Conservation (phyloP, 305 asterid species). For the Fraxinus angustifolia region DNA sequence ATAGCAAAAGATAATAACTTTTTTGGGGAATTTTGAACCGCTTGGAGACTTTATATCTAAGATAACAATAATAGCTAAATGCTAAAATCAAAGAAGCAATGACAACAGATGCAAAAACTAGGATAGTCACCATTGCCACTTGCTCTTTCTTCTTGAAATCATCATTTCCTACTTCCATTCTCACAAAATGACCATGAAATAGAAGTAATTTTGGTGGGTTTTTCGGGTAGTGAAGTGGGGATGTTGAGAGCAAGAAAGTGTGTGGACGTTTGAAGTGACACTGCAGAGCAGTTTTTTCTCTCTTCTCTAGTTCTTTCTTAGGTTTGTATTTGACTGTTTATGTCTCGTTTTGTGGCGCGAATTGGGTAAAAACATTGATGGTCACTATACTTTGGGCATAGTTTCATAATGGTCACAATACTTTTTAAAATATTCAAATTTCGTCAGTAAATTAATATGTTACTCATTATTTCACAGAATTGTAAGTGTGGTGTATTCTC, state of each 20-base stretch:
- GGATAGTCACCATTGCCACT: constrained; percentile 38
- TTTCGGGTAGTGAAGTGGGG: background rate
- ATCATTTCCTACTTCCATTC: constrained; percentile 53
- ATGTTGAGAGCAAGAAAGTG: constrained; percentile 2
- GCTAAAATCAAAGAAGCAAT: constrained; percentile 57
- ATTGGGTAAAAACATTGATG: constrained; percentile 16
- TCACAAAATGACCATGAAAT: background rate
- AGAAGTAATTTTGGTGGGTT: background rate
- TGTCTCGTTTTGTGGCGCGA: constrained; percentile 39
- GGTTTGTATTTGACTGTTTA: constrained; percentile 9
- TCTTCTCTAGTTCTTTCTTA: constrained; percentile 16
- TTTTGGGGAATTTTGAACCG: constrained; percentile 41
- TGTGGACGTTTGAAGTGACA: constrained; percentile 16
- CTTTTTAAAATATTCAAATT: background rate
- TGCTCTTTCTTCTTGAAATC: constrained; percentile 58
- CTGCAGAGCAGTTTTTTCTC: constrained; percentile 17
- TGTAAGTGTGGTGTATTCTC: background rate
- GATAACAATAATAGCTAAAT: constrained; percentile 64
- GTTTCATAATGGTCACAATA: background rate
- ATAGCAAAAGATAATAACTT: constrained; percentile 28
- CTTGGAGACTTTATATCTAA: constrained; percentile 57
- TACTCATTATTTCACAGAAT: too few species aligned
- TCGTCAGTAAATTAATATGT: background rate
- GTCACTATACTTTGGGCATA: background rate
- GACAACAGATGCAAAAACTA: constrained; percentile 56